Evolutionary conservation across 495 filamentous ascomycete genomes (phyloP).

Genomic region (Xylaria palmicola): DNA sequence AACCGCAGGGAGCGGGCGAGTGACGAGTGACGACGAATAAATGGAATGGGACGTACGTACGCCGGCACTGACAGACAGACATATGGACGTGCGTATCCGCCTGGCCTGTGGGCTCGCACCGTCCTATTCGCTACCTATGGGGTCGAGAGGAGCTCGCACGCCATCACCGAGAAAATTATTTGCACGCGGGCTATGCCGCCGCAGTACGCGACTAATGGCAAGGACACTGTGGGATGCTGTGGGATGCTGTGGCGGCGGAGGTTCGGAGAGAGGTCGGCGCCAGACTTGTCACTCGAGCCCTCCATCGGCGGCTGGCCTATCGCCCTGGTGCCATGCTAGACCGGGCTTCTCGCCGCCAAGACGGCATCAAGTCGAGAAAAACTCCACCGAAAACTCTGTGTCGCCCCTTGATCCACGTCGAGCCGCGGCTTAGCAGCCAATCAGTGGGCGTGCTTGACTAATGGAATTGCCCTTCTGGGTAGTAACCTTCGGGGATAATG

Average conservation of each 20-base stretch:
- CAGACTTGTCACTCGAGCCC: background rate
- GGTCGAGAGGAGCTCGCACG: background rate
- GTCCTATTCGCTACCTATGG: conserved; percentile 6
- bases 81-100: too few relatives aligned
- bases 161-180: conserved; percentile 1
- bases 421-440: background rate
- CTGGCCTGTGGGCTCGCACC: too few relatives aligned
- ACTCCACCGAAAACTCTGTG: conserved; percentile 11
- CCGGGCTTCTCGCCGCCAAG: background rate
- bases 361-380: background rate
- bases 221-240: background rate
- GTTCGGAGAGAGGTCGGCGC: background rate
- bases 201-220: background rate
- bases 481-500: background rate
- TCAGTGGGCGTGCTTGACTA: conserved; percentile 7
- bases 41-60: background rate
- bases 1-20: background rate
- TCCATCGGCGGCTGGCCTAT: too few relatives aligned
- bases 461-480: conserved; percentile 4
- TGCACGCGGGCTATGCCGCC: background rate
- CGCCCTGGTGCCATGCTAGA: too few relatives aligned
- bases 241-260: background rate
- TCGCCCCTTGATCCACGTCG: background rate
- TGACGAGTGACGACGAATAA: background rate
- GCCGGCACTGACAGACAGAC: too few relatives aligned